Base-by-base conservation (phyloP, 306 rosid species). In the Abrus pulchellus region DNA sequence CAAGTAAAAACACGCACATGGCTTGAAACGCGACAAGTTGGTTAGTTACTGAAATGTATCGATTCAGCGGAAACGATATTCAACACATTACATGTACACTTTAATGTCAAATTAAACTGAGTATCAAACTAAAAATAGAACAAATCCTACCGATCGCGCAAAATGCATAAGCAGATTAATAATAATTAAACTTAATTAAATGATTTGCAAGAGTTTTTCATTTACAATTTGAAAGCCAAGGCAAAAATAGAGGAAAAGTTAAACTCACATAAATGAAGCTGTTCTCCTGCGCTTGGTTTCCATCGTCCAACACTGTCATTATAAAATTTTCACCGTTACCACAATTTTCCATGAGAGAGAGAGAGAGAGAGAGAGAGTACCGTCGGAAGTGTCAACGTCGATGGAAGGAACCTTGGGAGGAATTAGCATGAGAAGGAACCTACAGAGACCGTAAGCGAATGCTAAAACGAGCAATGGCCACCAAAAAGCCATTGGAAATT, bases 371-470 rank as follows among this genome's bases (percentile, higher is more conserved):
- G 63, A 34, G 41, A 48, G 53, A 75, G 30, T 85, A 94, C 98
- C 95, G 9, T 92, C 98, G 61, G 97, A 94, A 54, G 90, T 86
- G 74, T 94, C 98, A 66, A 94, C 95, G 38, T 94, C 95, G 71
- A 94, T 90, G 64, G 95, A 90, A 71, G 97, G 97, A 80, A 94
- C 90, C 71, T 85, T 88, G 2, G 86, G 91, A 81, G 98, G 97
- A 79, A 90, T 90, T 56, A 94, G 95, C 97, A 92, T 89, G 80
- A 92, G 78, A 64, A 94, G 93, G 81, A 94, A 90, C 82, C 88
- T 87, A 60, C 94, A 87, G 71, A 94, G 65, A 55, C 89, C 96
- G 83, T 90, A 90, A 65, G 94, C 92, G 60, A 90, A 74, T 13
- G 88, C 98, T 32, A 94, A 73, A 84, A 94, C 94, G 66, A 94